These are phyloP conservation scores for Aspergillus haitiensis DNA, from an alignment of 495 filamentous ascomycete genomes.

Conservation along the genomic window DNA sequence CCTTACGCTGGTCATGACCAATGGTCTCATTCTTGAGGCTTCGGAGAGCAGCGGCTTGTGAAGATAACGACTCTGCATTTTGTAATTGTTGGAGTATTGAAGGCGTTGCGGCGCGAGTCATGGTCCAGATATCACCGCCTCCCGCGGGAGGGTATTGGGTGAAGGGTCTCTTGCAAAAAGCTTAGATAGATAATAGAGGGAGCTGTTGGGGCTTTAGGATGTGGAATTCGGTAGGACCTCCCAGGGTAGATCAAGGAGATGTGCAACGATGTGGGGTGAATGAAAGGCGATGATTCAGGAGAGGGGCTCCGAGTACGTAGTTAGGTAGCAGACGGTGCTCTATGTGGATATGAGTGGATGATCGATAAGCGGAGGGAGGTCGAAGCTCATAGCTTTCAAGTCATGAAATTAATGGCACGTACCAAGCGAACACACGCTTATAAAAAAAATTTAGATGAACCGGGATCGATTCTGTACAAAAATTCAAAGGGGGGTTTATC, in stretches of 20 bases:
- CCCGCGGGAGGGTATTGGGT: constrained; percentile 24
- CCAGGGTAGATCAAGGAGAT: background rate
- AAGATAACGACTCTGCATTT: constrained; percentile 56
- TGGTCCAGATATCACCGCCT: constrained; percentile 41
- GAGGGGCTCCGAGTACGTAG: constrained; percentile 9
- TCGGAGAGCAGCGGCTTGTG: constrained; percentile 65
- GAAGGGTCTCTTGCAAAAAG: background rate
- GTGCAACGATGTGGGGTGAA: constrained; percentile 2
- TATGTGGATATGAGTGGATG: constrained; percentile 5
- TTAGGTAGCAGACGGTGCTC: background rate
- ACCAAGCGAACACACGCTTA: too few species aligned
- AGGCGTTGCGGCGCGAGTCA: constrained; percentile 50
- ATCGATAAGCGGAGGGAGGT: constrained; percentile 3
- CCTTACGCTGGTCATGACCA: constrained; percentile 85
- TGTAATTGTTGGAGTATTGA: constrained; percentile 64
- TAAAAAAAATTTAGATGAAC: background rate
- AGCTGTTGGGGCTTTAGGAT: too few species aligned
- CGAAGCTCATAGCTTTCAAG: background rate
- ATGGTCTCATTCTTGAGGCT: constrained; percentile 84
- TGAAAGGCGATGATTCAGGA: constrained; percentile 3
- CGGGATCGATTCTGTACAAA: background rate
- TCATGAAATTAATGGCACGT: too few species aligned
- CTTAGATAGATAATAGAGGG: background rate
- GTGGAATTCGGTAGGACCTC: background rate
- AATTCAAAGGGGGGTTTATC: background rate